phyloP scores from a whole-genome alignment of 2,329 filamentous ascomycete genomes.

The Aspergillus niger region DNA sequence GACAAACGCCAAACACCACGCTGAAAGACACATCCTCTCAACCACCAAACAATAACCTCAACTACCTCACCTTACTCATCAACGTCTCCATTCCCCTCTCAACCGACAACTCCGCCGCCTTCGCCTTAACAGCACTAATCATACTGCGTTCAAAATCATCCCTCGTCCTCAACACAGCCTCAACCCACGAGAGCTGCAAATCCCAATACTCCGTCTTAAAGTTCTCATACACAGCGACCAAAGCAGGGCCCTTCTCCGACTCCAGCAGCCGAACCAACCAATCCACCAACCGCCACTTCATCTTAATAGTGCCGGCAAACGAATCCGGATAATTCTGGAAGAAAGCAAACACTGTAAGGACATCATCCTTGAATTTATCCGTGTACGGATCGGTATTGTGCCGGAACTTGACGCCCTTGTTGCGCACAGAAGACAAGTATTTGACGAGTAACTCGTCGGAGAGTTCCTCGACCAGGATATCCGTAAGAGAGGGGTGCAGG shows the following conservation, averaged over 20 bases:
- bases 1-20: constrained; percentile 24
- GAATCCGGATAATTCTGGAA: constrained; percentile 72
- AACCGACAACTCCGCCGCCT: constrained; percentile 81
- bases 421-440: constrained; percentile 82
- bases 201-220: constrained; percentile 94
- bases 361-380: constrained; percentile 91
- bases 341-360: constrained; percentile 86
- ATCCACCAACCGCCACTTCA: constrained; percentile 90
- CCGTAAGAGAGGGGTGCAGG: constrained; percentile 81
- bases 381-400: constrained; percentile 77
- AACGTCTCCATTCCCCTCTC: constrained; percentile 85
- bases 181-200: constrained; percentile 91
- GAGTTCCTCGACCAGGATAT: constrained; percentile 91
- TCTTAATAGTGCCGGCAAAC: constrained; percentile 74
- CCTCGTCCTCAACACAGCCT: constrained; percentile 79
- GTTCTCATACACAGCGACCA: constrained; percentile 75
- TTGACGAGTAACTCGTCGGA: constrained; percentile 85
- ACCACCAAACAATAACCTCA: background rate
- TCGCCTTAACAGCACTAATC: constrained; percentile 83
- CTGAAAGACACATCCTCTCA: constrained; percentile 9
- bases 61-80: constrained; percentile 79
- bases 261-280: constrained; percentile 76
- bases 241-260: constrained; percentile 68
- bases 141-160: constrained; percentile 94
- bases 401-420: constrained; percentile 86